Base-by-base conservation (phyloP, 2,329 filamentous ascomycete species). In the Moelleriella libera region DNA sequence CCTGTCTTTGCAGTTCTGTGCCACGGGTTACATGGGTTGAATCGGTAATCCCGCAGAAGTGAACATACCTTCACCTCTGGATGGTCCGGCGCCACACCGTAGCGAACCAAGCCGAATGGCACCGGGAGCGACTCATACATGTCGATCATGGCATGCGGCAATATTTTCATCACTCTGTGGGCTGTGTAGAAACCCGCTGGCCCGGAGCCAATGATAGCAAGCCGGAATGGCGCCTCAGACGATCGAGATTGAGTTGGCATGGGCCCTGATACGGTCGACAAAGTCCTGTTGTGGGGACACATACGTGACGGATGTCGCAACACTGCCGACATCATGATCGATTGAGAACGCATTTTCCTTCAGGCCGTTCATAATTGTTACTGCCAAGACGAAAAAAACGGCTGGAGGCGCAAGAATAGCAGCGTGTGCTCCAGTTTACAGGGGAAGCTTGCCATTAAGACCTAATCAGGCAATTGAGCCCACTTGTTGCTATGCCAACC, bases 71-170 rank as follows among this genome's bases (percentile, higher is more conserved):
- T 98, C 55, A 98, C 92, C 68, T 98, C 90, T 0, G 92, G 90
- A 66, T 98, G 92, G 62, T 98, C 92, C 5, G 92, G 92, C n/a
- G 92, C 94, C 49, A 98, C 92, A 7, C 92, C 92, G 60, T 92
- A 95, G 48, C 92, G 76, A 45, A 94, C 89, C 48, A 98, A 74
- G 1, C 92, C 92, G 60, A 87, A 98, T 0, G 92, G 92, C 4
- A 94, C 88, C 0, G 92, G 92, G 40, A 97, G 68, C 30, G 87
- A 80, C 66, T 98, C 92, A 60, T 94, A 98, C 90, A 98, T 97
- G 65, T 97, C 90, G 28, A 98, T 76, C 45, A 77, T 74, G 0
- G 83, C 81, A 60, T 82, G 70, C 28, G 80, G 72, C 39, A 92
- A 73, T 57, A 82, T 86, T 47, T 78, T 76, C 73, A 97, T 82